These are phyloP conservation scores for Aspergillus nanangensis DNA, from an alignment of 495 filamentous ascomycete species.

Conservation along the genomic window DNA sequence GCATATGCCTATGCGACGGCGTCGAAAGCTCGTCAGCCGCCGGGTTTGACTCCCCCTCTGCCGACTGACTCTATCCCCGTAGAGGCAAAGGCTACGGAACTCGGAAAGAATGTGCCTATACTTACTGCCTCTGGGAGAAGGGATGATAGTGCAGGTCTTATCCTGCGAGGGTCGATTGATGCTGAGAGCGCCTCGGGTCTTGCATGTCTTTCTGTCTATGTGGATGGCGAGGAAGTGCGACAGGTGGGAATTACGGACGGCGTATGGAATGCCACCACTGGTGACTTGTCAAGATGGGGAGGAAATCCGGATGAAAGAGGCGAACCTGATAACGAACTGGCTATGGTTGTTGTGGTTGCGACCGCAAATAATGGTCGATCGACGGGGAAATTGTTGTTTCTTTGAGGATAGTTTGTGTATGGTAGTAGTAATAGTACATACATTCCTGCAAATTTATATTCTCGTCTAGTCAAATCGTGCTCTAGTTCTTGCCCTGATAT, in stretches of 20 bases:
- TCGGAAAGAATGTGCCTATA: not conserved
- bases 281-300: not conserved
- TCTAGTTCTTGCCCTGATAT: too few species aligned
- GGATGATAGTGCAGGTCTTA: not conserved
- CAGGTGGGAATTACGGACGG: not conserved
- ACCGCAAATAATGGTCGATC: not conserved
- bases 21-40: not conserved
- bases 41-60: not conserved
- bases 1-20: slow-evolving; percentile 29
- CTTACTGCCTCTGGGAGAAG: not conserved
- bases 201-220: too few species aligned
- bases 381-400: not conserved
- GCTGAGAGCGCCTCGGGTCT: too few species aligned
- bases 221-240: not conserved
- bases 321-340: not conserved
- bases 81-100: too few species aligned
- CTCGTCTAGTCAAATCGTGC: too few species aligned
- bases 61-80: not conserved
- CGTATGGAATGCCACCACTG: not conserved
- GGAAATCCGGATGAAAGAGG: not conserved
- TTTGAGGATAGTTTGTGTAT: too few species aligned
- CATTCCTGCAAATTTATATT: too few species aligned
- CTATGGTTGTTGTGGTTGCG: not conserved
- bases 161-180: not conserved
- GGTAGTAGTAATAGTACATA: too few species aligned